Percentiles rank a stretch among this genome's conserved stretches.
Conservation (phyloP, 176 grass and related monocot genomes). For the Miscanthus lutarioriparius region DNA sequence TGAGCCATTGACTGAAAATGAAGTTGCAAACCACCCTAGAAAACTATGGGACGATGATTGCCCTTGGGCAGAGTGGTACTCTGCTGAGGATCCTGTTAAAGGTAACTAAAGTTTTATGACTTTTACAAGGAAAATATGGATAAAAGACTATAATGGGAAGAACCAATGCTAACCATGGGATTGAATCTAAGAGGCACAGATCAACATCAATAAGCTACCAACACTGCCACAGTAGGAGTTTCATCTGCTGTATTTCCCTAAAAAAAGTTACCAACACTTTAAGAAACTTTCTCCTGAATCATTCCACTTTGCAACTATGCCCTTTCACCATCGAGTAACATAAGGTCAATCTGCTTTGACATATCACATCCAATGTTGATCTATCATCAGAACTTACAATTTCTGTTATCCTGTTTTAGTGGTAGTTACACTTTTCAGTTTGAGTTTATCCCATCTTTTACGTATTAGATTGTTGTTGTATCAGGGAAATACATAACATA, state of each 20-base stretch:
- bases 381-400: conserved; percentile 5
- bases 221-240: not conserved
- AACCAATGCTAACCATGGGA: conserved; percentile 1
- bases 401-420: not conserved
- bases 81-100: conserved; percentile 96
- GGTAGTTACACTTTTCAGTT: not conserved
- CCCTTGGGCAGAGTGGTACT: conserved; percentile 98
- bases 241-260: not conserved
- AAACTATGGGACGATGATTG: conserved; percentile 96
- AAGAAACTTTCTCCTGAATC: not conserved
- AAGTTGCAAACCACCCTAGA: conserved; percentile 50
- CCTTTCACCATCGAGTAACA: not conserved
- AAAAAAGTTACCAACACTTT: not conserved
- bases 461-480: not conserved
- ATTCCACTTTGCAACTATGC: not conserved
- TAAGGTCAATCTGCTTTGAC: conserved; percentile 5
- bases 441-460: conserved; percentile 6
- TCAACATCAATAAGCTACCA: conserved; percentile 9
- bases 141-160: not conserved
- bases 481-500: not conserved
- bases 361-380: not conserved
- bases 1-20: conserved; percentile 55
- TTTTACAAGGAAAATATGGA: conserved; percentile 3
- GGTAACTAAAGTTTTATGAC: conserved; percentile 41
- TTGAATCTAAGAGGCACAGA: not conserved